phyloP scores from a whole-genome alignment of 2,329 filamentous ascomycete genomes.

The Xylariomycetidae sp. region DNA sequence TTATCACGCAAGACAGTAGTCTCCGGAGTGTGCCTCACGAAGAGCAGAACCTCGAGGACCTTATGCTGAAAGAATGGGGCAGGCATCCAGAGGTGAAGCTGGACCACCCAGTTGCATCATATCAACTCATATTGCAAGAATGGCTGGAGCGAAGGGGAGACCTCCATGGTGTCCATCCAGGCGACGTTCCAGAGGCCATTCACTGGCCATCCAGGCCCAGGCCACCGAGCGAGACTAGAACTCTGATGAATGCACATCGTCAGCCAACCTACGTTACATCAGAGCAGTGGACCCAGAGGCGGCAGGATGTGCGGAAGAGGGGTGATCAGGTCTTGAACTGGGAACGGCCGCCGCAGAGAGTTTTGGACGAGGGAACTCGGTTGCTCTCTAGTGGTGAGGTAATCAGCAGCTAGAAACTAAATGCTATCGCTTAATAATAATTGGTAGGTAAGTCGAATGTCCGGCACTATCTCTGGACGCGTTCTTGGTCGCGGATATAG shows the following conservation, averaged over 20 bases:
- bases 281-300: constrained; percentile 4
- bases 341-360: constrained; percentile 17
- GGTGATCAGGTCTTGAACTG: constrained; percentile 16
- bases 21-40: constrained; percentile 18
- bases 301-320: constrained; percentile 3
- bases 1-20: constrained; percentile 27
- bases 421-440: too few species aligned
- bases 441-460: too few species aligned
- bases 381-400: constrained; percentile 6
- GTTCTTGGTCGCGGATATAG: too few species aligned
- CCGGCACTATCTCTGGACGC: too few species aligned
- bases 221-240: constrained; percentile 2
- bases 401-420: too few species aligned
- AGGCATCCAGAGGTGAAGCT: constrained; percentile 28
- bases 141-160: constrained; percentile 18
- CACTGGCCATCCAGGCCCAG: constrained; percentile 18
- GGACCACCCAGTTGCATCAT: constrained; percentile 26
- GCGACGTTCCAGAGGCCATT: constrained; percentile 15
- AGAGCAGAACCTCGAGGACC: constrained; percentile 18
- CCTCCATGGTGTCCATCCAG: constrained; percentile 8
- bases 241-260: constrained; percentile 1
- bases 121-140: constrained; percentile 19
- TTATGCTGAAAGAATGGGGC: constrained; percentile 20
- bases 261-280: neutral
- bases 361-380: constrained; percentile 4